Conservation (phyloP, 192 early-diverging fungal species). For the Mortierella alpina region DNA sequence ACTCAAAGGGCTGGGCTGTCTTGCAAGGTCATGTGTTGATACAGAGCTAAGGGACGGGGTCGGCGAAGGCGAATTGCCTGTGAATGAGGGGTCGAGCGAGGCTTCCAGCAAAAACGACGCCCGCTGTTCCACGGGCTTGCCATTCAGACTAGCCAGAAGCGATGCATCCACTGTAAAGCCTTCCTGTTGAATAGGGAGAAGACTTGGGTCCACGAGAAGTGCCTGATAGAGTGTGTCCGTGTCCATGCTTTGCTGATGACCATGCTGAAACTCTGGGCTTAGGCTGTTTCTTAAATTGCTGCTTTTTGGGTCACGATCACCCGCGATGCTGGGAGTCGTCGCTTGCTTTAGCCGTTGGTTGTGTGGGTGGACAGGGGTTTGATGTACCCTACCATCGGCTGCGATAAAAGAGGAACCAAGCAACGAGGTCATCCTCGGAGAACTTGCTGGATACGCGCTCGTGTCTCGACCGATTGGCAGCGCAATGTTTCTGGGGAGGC, state of each 20-base stretch:
- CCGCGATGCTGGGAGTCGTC: too few species aligned
- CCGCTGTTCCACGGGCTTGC: background rate
- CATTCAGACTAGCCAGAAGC: background rate
- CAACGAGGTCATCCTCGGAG: conserved; percentile 42
- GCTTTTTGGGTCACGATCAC: conserved; percentile 27
- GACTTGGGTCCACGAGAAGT: background rate
- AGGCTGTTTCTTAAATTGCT: conserved; percentile 27
- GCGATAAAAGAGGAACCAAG: conserved; percentile 45
- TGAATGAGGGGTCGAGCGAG: background rate
- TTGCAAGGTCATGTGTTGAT: background rate
- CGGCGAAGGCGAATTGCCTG: conserved; percentile 7
- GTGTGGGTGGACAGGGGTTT: conserved; percentile 27
- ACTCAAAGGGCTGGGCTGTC: conserved; percentile 27
- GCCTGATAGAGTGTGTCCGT: background rate
- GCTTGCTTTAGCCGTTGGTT: conserved; percentile 8
- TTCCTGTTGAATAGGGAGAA: conserved; percentile 5
- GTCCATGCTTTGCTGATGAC: background rate
- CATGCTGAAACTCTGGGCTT: conserved; percentile 27
- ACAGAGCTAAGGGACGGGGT: conserved; percentile 14
- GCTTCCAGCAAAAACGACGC: background rate
- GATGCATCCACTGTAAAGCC: conserved; percentile 1
- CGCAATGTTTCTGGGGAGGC: conserved; percentile 21
- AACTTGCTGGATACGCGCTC: conserved; percentile 6
- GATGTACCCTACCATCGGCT: conserved; percentile 25
- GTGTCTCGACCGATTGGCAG: conserved; percentile 8